These are phyloP conservation scores for Phialophora tarda DNA, from an alignment of 2,329 filamentous ascomycete genomes.

Conservation along the genomic window DNA sequence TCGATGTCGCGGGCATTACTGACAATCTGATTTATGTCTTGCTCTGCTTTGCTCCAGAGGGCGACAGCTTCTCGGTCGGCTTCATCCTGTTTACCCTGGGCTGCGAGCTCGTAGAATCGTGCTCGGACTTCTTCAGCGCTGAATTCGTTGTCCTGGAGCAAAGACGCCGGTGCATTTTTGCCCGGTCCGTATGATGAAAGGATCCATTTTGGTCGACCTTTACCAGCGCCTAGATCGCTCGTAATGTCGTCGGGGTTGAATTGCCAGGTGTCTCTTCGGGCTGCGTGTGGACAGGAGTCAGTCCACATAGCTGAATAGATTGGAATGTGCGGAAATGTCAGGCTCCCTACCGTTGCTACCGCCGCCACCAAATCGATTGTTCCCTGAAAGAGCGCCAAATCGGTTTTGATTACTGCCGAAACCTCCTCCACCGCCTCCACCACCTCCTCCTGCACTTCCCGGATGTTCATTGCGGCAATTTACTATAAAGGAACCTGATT, in stretches of 20 bases:
- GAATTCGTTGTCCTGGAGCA: slow-evolving; percentile 87
- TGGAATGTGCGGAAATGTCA: neutral
- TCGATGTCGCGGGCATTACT: slow-evolving; percentile 74
- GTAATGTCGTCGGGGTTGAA: slow-evolving; percentile 66
- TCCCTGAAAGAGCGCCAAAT: slow-evolving; percentile 37
- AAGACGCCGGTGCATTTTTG: slow-evolving; percentile 74
- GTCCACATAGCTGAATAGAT: slow-evolving; percentile 5
- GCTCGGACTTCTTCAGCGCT: slow-evolving; percentile 86
- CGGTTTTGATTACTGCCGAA: slow-evolving; percentile 28
- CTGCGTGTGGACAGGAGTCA: slow-evolving; percentile 32
- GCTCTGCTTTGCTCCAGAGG: slow-evolving; percentile 67
- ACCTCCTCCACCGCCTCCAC: slow-evolving; percentile 4
- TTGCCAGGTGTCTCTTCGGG: slow-evolving; percentile 42
- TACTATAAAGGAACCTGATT: slow-evolving; percentile 49
- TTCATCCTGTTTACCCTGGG: slow-evolving; percentile 59
- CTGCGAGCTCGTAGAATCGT: slow-evolving; percentile 69
- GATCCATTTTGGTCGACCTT: slow-evolving; percentile 80
- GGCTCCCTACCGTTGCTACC: slow-evolving; percentile 27
- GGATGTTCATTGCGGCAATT: slow-evolving; percentile 67
- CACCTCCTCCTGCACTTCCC: slow-evolving; percentile 42
- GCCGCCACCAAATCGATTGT: slow-evolving; percentile 21
- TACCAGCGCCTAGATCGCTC: slow-evolving; percentile 64
- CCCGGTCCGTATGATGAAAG: slow-evolving; percentile 85
- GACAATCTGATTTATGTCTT: slow-evolving; percentile 74
- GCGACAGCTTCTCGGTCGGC: slow-evolving; percentile 59